Evolutionary conservation across 495 filamentous ascomycete species (phyloP), one percentile per base, ranked within the genome.

Genomic region (Tetracladium setigerum): DNA sequence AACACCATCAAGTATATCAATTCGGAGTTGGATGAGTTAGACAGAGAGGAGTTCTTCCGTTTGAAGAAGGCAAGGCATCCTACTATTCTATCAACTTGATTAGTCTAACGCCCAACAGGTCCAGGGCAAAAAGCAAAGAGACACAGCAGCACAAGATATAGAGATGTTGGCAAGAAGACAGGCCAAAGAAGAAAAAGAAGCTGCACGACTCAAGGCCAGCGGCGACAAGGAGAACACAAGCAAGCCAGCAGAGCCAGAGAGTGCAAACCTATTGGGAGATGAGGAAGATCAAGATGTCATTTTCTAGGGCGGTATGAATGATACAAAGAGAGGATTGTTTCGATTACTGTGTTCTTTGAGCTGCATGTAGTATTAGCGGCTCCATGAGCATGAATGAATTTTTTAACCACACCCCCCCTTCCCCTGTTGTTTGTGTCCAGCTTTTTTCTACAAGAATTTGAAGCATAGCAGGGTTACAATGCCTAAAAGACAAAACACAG

Each of bases 1-100:
- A 99, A 97, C 55, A 99, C 92, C 41, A 99, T 99, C 72, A 96
- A 89, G 69, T 95, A 98, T 62, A 99, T 99, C 77, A 99, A 95
- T 69, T 95, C 89, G 9, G 92, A 99, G 62, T 82, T 99, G 13
- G 92, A 99, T 62, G 92, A 99, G 70, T 72, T 99, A 34, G 92
- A 99, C 71, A 77, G 92, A 69, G 92, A 99, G 65, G 92, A 99
- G 58, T 99, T 99, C 67, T 98, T 95, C 65, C 80, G 92, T 42
- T 70, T 99, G 57, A 99, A 97, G 73, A 99, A 99, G 74, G 91
- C 66, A 44, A 55, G 57, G 38, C 32, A 27, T 9, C 16, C 35
- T 24, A 16, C n/a, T 35, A n/a, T 7, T 27, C 22, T 27, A 3
- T 27, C 7, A 27, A 27, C 3, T 27, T 30, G 8, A 39, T 16